Evolutionary conservation across 176 grass and related monocot genomes (phyloP), one percentile per base, ranked within the genome.

Genomic region (Eleusine indica): DNA sequence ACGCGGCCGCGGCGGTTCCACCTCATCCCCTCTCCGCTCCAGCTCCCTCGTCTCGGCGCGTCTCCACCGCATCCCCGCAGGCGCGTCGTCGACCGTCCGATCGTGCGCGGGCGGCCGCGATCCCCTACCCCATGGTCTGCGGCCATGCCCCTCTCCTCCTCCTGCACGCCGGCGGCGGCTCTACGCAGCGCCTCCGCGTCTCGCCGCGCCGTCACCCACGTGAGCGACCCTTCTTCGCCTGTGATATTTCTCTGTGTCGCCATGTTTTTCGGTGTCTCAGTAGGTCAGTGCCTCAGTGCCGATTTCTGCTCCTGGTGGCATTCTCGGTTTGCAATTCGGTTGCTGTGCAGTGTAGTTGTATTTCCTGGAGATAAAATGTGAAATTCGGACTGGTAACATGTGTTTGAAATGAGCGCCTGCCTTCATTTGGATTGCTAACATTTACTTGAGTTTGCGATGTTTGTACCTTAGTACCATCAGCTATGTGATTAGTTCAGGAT

Each of bases 101-200:
- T 91, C 75, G 37, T 52, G 35, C 70, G 48, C 64, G 76, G 56
- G 54, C 76, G 44, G 70, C 76, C 25, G 85, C 16, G 65, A 56
- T 66, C 54, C 80, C 43, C 51, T 68, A 44, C 16, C 57, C 30
- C 41, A 65, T 88, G 86, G 38, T 88, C 77, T 30, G 78, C 67
- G 51, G 73, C 69, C 75, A 92, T 95, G 93, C 78, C 41, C 65
- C 49, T 84, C 84, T 71, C 57, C 72, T 84, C 60, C 60, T 84
- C 60, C 69, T 58, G 62, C 18, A 75, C 85, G 62, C 49, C 58
- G 76, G 16, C 80, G 74, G 81, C 77, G 16, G 85, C 74, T 69
- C 75, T 78, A 12, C 64, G 74, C 73, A 47, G 74, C 90, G 74
- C 64, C 44, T 75, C 74, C 48, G 66, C 22, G 53, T 67, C 87